Conservation (phyloP, 768 basidiomycete species). For the Hygrophorus pudorinus region DNA sequence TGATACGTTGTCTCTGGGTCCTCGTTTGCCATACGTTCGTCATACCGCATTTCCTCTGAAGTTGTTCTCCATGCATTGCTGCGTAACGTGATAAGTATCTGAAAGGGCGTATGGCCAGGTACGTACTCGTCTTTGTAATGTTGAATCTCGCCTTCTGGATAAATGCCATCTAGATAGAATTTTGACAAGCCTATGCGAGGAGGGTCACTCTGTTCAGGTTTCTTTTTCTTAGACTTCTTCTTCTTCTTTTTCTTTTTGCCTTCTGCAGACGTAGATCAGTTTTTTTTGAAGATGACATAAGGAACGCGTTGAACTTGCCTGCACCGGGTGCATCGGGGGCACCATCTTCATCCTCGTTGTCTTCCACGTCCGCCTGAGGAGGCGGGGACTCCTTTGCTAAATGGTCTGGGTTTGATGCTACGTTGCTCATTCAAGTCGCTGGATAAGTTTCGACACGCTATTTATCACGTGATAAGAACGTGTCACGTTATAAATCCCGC, state of each 20-base stretch:
- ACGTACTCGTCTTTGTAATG: slow-evolving; percentile 89
- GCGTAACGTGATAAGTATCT: slow-evolving; percentile 1
- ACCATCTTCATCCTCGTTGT: too few species aligned
- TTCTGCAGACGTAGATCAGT: too few species aligned
- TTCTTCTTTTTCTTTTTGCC: slow-evolving; percentile 82
- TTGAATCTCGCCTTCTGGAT: slow-evolving; percentile 86
- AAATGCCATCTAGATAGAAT: slow-evolving; percentile 78
- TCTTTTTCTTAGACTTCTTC: slow-evolving; percentile 87
- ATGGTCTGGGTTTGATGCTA: too few species aligned
- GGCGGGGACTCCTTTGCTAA: too few species aligned
- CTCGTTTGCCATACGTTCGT: slow-evolving; percentile 65
- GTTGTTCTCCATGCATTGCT: slow-evolving; percentile 86
- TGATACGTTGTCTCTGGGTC: slow-evolving; percentile 84
- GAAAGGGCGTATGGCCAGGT: neutral
- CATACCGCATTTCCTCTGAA: slow-evolving; percentile 80
- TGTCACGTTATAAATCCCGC: too few species aligned
- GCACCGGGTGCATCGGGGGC: too few species aligned
- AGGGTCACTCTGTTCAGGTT: slow-evolving; percentile 77
- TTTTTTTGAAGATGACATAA: too few species aligned
- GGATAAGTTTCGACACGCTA: too few species aligned
- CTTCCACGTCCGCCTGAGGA: too few species aligned
- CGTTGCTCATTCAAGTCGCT: too few species aligned
- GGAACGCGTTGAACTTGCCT: too few species aligned
- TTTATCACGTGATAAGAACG: too few species aligned
- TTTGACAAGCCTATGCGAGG: slow-evolving; percentile 84